Conservation (phyloP, 2,329 filamentous ascomycete species). For the Thermothelomyces thermophilus region DNA sequence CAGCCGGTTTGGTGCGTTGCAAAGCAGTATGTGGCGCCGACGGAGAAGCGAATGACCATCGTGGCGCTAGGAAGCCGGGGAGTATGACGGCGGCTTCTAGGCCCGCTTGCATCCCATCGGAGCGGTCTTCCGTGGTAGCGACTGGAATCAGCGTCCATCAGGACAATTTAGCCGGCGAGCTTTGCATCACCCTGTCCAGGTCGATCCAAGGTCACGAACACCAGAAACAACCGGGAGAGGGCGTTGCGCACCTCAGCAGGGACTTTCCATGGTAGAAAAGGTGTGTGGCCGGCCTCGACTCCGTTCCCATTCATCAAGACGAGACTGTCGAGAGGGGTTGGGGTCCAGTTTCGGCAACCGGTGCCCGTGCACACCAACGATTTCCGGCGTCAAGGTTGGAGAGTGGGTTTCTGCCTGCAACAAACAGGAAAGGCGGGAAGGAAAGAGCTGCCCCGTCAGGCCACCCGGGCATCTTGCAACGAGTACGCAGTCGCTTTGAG, state of each 20-base stretch:
- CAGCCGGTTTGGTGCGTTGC: too few species aligned
- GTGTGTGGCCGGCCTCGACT: neutral
- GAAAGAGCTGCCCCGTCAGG: neutral
- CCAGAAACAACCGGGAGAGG: neutral
- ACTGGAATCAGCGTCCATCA: conserved; percentile 3
- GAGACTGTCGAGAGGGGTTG: neutral
- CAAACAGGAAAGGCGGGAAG: neutral
- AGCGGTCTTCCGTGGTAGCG: conserved; percentile 4
- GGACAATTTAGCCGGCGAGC: conserved; percentile 12
- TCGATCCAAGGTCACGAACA: neutral
- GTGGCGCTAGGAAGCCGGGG: neutral
- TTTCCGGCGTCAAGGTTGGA: neutral
- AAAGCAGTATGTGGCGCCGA: neutral
- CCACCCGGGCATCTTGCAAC: too few species aligned
- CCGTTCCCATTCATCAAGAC: neutral
- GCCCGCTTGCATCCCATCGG: conserved; percentile 7
- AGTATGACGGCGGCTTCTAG: conserved; percentile 9
- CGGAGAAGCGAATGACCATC: neutral
- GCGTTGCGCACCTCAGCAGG: neutral
- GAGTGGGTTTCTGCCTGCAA: neutral
- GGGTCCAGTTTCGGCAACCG: too few species aligned
- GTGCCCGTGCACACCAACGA: neutral
- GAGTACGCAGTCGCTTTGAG: too few species aligned
- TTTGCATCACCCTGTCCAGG: neutral
- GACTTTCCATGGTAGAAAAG: neutral